Percentiles rank a stretch among this genome's conserved stretches.
Conservation (phyloP, 1,139 yeast species). For the Blastobotrys apis region DNA sequence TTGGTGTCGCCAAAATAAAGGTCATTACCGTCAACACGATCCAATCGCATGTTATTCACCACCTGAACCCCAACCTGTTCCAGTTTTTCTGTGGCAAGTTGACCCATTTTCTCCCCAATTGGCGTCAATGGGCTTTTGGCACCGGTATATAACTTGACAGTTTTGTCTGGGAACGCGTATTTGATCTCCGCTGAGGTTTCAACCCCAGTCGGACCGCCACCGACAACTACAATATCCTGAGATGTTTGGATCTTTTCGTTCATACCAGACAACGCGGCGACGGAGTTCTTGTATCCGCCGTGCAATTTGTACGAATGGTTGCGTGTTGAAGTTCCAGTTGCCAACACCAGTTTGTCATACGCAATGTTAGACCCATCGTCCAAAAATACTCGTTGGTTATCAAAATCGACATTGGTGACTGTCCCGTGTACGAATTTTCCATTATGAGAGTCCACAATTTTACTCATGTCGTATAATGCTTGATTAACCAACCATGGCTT, state of each 20-base stretch:
- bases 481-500: conserved; percentile 21
- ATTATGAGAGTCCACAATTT: conserved; percentile 17
- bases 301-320: conserved; percentile 73
- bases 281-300: conserved; percentile 61
- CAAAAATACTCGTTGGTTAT: conserved; percentile 26
- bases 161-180: conserved; percentile 20
- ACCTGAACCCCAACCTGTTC: not conserved
- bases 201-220: conserved; percentile 93
- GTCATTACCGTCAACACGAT: not conserved
- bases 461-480: conserved; percentile 18
- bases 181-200: conserved; percentile 73
- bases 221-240: conserved; percentile 72
- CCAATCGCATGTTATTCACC: not conserved
- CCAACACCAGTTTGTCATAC: conserved; percentile 74
- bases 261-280: conserved; percentile 69
- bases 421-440: conserved; percentile 30
- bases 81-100: not conserved
- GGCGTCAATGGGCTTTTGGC: conserved; percentile 18
- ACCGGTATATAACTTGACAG: conserved; percentile 26
- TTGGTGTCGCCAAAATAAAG: not conserved
- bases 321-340: conserved; percentile 68
- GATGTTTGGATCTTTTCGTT: conserved; percentile 72
- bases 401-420: conserved; percentile 29
- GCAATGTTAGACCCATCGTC: conserved; percentile 28
- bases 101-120: not conserved